Base-by-base conservation (phyloP, 225 moss, liverwort and hornwort species). In the Neckera pumila region DNA sequence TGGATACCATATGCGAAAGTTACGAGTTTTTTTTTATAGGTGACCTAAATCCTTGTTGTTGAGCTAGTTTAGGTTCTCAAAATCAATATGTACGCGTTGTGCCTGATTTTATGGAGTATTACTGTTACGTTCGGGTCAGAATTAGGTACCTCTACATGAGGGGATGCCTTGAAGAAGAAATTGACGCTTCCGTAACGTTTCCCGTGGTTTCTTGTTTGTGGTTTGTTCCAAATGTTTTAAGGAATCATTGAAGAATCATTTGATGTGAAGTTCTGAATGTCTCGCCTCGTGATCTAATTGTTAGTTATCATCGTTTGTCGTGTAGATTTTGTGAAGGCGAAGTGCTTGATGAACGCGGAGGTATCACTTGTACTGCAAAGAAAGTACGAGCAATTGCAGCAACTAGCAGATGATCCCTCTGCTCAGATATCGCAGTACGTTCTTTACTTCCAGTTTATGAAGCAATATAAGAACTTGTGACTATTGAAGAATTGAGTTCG, bases 281-380 rank as follows among this genome's bases (percentile, higher is more conserved):
- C 43, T 13, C 38, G 36, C 30, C 33, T 19, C 82, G 18, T 57
- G 86, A 57, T 87, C 56, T 34, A 69, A 79, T 61, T 21, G 54
- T n/a, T 81, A 49, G 16, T 49, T 67, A 17, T 43, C 43, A 64
- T 85, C n/a, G 43, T 86, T 59, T 47, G 42, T 87, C 57, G 36
- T 88, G 88, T 88, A 97, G 97, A 97, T 92, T 98, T 98, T 79
- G 97, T 96, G 89, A 97, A 95, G 89, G 98, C 98, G 58, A 98
- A 98, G 89, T 98, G 98, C 89, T 92, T 98, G 86, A 98, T 98
- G 96, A 98, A 98, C 58, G 97, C 97, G 7, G 98, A 98, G 90
- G 98, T 98, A 75, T 87, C 97, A 47, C 93, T 97, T 64, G 96
- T 98, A 59, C 90, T 98, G 94, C 95, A 95, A 84, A 94, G 97